phyloP scores from a whole-genome alignment of 176 grass and related monocot species.

The Ananas comosus region DNA sequence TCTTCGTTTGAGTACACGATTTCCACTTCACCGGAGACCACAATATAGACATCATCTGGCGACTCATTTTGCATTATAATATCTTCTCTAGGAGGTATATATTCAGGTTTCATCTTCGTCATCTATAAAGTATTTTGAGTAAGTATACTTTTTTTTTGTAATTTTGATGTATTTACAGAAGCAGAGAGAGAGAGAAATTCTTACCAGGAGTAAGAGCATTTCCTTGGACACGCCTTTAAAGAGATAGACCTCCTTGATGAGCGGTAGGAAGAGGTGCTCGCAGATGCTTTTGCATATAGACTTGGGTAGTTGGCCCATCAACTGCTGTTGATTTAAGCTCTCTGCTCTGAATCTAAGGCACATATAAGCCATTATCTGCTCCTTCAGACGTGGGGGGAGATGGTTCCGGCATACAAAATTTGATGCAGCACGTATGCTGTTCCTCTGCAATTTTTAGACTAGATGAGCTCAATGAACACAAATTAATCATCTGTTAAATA shows the following conservation, averaged over 20 bases:
- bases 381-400: conserved; percentile 61
- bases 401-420: conserved; percentile 80
- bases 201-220: conserved; percentile 52
- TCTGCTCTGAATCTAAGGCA: conserved; percentile 93
- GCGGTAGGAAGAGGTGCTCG: conserved; percentile 70
- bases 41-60: conserved; percentile 66
- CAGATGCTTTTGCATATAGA: conserved; percentile 97
- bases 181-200: neutral
- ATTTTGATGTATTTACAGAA: neutral
- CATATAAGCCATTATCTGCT: conserved; percentile 91
- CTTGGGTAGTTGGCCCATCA: conserved; percentile 88
- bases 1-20: conserved; percentile 26
- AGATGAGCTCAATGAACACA: neutral
- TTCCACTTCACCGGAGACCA: conserved; percentile 81
- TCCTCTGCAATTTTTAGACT: conserved; percentile 38
- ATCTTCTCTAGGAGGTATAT: conserved; percentile 84
- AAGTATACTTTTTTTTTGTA: neutral
- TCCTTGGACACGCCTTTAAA: conserved; percentile 68
- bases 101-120: conserved; percentile 79
- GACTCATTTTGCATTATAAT: conserved; percentile 84
- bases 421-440: conserved; percentile 69
- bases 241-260: conserved; percentile 81
- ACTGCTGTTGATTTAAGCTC: conserved; percentile 90
- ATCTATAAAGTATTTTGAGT: conserved; percentile 16
- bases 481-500: neutral